phyloP scores from a whole-genome alignment of 176 grass and related monocot genomes.

The Zea luxurians region DNA sequence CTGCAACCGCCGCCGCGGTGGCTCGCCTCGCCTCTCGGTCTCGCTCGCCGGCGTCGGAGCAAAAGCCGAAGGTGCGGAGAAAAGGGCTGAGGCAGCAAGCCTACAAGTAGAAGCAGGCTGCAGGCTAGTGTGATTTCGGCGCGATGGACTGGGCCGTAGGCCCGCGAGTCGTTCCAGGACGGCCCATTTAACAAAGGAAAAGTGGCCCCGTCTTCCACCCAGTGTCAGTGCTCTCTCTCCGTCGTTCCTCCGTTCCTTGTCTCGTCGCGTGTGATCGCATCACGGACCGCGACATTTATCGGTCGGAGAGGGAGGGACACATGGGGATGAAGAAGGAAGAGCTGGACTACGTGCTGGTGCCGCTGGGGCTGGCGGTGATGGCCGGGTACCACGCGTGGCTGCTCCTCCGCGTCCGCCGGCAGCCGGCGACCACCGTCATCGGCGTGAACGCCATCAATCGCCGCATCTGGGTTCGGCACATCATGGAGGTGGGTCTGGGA shows the following conservation, averaged over 20 bases:
- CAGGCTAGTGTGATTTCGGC: not conserved
- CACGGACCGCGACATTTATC: not conserved
- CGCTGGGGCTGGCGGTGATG: constrained; percentile 41
- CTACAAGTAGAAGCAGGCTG: not conserved
- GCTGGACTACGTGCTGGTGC: constrained; percentile 49
- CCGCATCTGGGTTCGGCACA: constrained; percentile 75
- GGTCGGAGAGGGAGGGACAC: not conserved
- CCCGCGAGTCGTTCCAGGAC: not conserved
- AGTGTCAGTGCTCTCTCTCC: not conserved
- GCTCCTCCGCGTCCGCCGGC: constrained; percentile 50
- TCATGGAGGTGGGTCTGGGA: constrained; percentile 59
- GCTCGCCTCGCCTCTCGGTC: not conserved
- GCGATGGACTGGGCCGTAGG: not conserved
- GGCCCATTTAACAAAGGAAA: not conserved
- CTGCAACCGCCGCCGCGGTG: not conserved
- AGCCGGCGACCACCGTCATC: constrained; percentile 66
- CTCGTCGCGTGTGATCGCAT: not conserved
- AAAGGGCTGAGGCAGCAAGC: not conserved
- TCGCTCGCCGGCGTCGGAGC: constrained; percentile 28
- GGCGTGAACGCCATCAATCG: constrained; percentile 88
- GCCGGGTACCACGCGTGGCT: constrained; percentile 69
- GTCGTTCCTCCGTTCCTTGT: not conserved
- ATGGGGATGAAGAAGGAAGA: constrained; percentile 40
- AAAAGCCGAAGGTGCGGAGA: not conserved
- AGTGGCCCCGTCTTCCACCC: not conserved